Base-by-base conservation (phyloP, 805 yeast species). In the Saccharomycopsis schoenii region DNA sequence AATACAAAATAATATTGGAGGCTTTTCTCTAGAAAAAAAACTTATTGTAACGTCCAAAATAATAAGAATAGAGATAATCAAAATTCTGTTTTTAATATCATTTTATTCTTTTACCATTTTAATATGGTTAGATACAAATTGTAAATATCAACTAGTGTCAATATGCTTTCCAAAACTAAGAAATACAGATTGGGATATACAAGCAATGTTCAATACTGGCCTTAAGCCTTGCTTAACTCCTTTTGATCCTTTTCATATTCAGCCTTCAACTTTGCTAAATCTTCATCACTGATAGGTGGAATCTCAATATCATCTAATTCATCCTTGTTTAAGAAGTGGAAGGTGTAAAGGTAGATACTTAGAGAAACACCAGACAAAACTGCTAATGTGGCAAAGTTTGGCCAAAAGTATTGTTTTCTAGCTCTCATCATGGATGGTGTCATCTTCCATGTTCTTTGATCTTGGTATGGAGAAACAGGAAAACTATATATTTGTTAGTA, bases 341-440 rank as follows among this genome's bases (percentile, higher is more conserved):
- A 85, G 0, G 96, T 86, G 74, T 83, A 76, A 67, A 72, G 54
- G 68, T 78, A 92, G 34, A 90, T 86, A 54, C 88, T 84, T 11
- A 81, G 76, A 5, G 94, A 85, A 58, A 89, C 74, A n/a, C 86
- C 80, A 4, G 84, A 73, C 21, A 89, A 75, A 0, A 80, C 73
- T 17, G 77, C 76, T 58, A 92, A 82, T 0, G 84, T 81, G 19
- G 82, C 75, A 69, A 86, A 81, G 72, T 92, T 93, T 68, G 79
- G 83, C 80, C 84, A 82, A 74, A 91, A 89, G 70, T 82, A 93
- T 51, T 97, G 97, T 63, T 81, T 79, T 72, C 98, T 82, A 56
- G 97, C 97, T 66, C 98, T 80, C 66, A 89, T 78, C 79, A 93
- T 84, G 5, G 97, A 97, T 15, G 97, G 97, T 1, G 97, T 89